Conservation (phyloP, 345 rosid genomes). For the Murraya koenigii region DNA sequence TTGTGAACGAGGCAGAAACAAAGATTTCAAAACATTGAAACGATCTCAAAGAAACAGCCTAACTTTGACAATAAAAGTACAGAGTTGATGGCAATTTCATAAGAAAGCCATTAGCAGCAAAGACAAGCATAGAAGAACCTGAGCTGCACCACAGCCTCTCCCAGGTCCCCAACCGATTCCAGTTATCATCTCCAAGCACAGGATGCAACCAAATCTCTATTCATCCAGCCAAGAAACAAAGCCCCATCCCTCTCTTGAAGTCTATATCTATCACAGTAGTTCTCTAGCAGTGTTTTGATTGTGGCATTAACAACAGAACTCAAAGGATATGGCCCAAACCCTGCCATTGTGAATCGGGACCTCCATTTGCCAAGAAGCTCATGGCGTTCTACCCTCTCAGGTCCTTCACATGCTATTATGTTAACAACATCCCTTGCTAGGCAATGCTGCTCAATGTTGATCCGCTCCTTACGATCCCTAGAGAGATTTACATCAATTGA, state of each 20-base stretch:
- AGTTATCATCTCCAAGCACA: slow-evolving; percentile 75
- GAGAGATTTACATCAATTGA: slow-evolving; percentile 75
- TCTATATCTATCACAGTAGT: slow-evolving; percentile 54
- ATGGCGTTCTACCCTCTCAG: slow-evolving; percentile 79
- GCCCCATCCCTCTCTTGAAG: slow-evolving; percentile 81
- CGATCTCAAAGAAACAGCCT: neutral
- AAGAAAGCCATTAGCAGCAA: neutral
- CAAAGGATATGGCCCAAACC: slow-evolving; percentile 69
- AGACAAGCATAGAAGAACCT: neutral
- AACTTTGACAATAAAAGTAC: slow-evolving; percentile 6
- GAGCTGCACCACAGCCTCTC: slow-evolving; percentile 14
- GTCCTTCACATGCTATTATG: slow-evolving; percentile 87
- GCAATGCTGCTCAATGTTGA: slow-evolving; percentile 88
- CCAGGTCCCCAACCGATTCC: neutral
- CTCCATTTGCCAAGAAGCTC: slow-evolving; percentile 90
- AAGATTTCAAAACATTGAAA: slow-evolving; percentile 9
- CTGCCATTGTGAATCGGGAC: slow-evolving; percentile 77
- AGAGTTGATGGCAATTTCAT: neutral
- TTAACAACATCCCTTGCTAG: slow-evolving; percentile 83
- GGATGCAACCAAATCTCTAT: slow-evolving; percentile 80
- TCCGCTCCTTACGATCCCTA: slow-evolving; percentile 72
- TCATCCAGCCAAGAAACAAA: slow-evolving; percentile 84
- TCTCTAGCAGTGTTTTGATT: slow-evolving; percentile 62
- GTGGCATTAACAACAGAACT: slow-evolving; percentile 73
- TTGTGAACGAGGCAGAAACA: neutral